Percentiles rank a stretch among this genome's conserved stretches.
Evolutionary conservation across 2,329 filamentous ascomycete species (phyloP).

Genomic region (Aspergillus intermedius): DNA sequence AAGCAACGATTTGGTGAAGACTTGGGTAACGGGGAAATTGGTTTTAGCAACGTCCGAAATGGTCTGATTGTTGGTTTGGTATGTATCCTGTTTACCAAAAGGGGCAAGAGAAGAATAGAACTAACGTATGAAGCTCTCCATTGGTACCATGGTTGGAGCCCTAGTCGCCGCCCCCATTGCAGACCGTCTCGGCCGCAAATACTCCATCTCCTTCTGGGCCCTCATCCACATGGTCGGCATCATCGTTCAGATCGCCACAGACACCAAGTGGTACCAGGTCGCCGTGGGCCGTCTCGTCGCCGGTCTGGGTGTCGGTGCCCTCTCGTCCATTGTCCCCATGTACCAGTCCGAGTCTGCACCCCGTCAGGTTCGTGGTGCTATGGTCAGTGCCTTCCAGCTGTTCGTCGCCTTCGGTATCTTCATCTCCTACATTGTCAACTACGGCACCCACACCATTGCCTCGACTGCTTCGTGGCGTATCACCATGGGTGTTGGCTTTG

Average conservation of each 20-base stretch:
- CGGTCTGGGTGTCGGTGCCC: conserved; percentile 43
- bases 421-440: conserved; percentile 45
- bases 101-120: not conserved
- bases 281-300: conserved; percentile 43
- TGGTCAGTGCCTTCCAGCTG: conserved; percentile 44
- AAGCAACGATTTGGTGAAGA: conserved; percentile 34
- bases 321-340: conserved; percentile 43
- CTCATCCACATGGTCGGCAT: conserved; percentile 41
- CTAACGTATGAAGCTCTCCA: conserved; percentile 32
- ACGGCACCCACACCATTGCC: conserved; percentile 35
- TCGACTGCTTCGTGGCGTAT: conserved; percentile 45
- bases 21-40: conserved; percentile 25
- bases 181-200: conserved; percentile 40
- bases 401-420: conserved; percentile 47
- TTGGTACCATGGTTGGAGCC: conserved; percentile 39
- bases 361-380: conserved; percentile 42
- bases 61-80: conserved; percentile 42
- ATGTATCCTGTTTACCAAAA: conserved; percentile 9
- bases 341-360: conserved; percentile 44
- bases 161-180: conserved; percentile 40
- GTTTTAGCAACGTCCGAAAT: conserved; percentile 40
- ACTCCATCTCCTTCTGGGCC: conserved; percentile 41
- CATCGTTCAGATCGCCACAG: conserved; percentile 41
- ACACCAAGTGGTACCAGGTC: conserved; percentile 38
- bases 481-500: conserved; percentile 53